Evolutionary conservation across 108 stramenopile genomes (phyloP).

Genomic region (Mayamaea pseudoterrestris): DNA sequence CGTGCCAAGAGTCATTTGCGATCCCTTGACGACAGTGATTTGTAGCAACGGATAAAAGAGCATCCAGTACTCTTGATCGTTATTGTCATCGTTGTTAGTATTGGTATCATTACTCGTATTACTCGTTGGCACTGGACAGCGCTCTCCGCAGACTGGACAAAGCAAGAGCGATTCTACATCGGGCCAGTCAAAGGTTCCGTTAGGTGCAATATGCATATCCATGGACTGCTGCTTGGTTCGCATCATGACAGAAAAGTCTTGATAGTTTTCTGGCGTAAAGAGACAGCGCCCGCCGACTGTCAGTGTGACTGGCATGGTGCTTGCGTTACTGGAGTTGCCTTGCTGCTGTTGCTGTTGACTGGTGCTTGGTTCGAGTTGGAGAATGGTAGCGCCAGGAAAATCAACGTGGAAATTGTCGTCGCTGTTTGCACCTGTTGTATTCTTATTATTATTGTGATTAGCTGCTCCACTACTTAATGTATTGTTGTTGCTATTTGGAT

Average conservation of each 20-base stretch:
- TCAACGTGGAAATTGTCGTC: slow-evolving; percentile 28
- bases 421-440: slow-evolving; percentile 1
- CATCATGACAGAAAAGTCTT: slow-evolving; percentile 60
- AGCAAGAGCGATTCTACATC: slow-evolving; percentile 30
- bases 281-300: slow-evolving; percentile 46
- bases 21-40: slow-evolving; percentile 31
- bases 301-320: slow-evolving; percentile 43
- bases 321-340: slow-evolving; percentile 5
- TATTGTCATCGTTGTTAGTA: too few species aligned
- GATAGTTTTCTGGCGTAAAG: slow-evolving; percentile 42
- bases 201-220: slow-evolving; percentile 39
- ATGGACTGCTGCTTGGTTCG: slow-evolving; percentile 37
- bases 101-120: too few species aligned
- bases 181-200: slow-evolving; percentile 53
- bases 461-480: neutral
- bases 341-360: slow-evolving; percentile 2
- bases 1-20: slow-evolving; percentile 38
- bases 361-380: slow-evolving; percentile 36
- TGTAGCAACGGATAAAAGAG: slow-evolving; percentile 49
- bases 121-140: slow-evolving; percentile 23
- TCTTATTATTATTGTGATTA: neutral
- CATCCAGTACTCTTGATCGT: slow-evolving; percentile 42
- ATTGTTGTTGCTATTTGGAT: too few species aligned
- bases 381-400: slow-evolving; percentile 37
- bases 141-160: slow-evolving; percentile 41